These are phyloP conservation scores for Metschnikowia gruessii DNA, from an alignment of 805 yeast species.

Conservation along the genomic window DNA sequence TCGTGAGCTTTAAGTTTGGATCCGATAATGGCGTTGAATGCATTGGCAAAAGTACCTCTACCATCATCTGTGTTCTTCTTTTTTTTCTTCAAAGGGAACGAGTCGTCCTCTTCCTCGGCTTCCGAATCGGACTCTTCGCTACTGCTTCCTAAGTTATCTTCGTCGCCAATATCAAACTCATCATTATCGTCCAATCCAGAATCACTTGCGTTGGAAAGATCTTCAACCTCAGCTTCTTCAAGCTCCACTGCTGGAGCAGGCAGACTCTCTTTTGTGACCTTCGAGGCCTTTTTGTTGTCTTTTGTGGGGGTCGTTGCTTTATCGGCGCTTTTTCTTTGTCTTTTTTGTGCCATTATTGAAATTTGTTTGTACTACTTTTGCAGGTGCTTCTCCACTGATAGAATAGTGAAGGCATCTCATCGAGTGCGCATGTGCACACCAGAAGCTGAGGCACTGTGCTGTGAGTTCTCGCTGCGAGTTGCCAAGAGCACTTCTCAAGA, in stretches of 20 bases:
- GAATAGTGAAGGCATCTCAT: constrained; percentile 5
- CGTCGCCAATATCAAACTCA: constrained; percentile 26
- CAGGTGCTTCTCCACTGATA: background rate
- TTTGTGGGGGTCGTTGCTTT: background rate
- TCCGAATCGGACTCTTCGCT: constrained; percentile 12
- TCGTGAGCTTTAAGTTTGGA: constrained; percentile 87
- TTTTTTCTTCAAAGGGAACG: constrained; percentile 50
- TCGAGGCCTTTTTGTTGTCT: background rate
- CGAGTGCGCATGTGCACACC: constrained; percentile 9
- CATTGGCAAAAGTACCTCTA: constrained; percentile 73
- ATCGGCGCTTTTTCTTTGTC: constrained; percentile 1
- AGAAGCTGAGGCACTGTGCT: no score
- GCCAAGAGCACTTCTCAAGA: no score
- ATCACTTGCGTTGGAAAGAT: constrained; percentile 14
- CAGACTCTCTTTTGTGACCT: background rate
- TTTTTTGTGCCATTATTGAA: constrained; percentile 7
- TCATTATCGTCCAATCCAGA: constrained; percentile 26
- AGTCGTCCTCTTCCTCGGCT: constrained; percentile 17
- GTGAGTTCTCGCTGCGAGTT: no score
- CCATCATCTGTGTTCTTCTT: constrained; percentile 63
- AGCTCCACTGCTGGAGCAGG: background rate
- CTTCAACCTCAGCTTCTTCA: background rate
- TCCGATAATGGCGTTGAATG: constrained; percentile 78
- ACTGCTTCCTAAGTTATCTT: constrained; percentile 14
- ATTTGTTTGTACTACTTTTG: background rate